phyloP scores from a whole-genome alignment of 2,329 filamentous ascomycete genomes.

The Aquanectria penicillioides region DNA sequence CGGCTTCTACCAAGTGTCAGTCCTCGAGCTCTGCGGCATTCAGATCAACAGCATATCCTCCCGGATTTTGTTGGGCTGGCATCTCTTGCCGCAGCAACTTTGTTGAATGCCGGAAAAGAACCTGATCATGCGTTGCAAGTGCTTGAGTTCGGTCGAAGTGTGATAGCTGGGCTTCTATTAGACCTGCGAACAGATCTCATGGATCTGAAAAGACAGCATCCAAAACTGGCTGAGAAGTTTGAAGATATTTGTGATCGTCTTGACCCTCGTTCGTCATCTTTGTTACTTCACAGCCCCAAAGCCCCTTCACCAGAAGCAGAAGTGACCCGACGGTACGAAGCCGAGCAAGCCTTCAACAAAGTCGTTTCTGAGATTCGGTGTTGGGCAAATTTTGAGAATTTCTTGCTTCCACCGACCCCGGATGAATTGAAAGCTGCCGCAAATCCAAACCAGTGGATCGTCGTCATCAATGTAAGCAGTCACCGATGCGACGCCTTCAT shows the following conservation, averaged over 20 bases:
- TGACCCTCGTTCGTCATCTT: too few species aligned
- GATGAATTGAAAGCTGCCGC: background rate
- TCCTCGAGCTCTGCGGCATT: background rate
- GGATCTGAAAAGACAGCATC: background rate
- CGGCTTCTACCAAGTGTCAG: background rate
- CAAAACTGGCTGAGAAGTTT: background rate
- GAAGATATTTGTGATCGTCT: background rate
- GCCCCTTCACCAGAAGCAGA: too few species aligned
- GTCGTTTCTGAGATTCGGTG: background rate
- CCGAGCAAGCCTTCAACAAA: background rate
- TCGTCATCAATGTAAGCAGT: background rate
- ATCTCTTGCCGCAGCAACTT: background rate
- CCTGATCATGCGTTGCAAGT: background rate
- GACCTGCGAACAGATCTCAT: background rate
- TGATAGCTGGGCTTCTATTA: background rate
- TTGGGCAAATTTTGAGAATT: background rate
- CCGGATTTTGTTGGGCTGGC: background rate
- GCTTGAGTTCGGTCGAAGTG: background rate
- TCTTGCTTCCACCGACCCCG: background rate
- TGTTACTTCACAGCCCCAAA: too few species aligned
- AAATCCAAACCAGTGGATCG: background rate
- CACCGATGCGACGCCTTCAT: constrained; percentile 3
- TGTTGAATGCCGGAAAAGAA: background rate
- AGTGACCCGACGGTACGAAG: background rate
- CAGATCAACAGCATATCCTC: constrained; percentile 2